phyloP scores from a whole-genome alignment of 208 protist genomes.

The Trichomonas gallinae region DNA sequence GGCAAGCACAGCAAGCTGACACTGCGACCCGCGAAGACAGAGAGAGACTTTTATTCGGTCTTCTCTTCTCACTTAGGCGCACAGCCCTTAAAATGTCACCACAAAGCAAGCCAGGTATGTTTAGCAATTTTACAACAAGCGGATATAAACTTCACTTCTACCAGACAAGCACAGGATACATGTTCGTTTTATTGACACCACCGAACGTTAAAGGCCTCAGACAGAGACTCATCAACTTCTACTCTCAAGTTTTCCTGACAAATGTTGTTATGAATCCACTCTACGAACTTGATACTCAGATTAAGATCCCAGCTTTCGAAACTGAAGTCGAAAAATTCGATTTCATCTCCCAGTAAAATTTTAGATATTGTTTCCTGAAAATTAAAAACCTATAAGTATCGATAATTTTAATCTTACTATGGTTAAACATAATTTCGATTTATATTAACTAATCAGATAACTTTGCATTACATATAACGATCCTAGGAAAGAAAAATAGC shows the following conservation, averaged over 20 bases:
- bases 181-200: neutral
- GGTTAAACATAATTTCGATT: too few species aligned
- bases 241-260: neutral
- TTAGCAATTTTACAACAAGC: neutral
- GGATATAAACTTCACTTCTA: conserved; percentile 14
- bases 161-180: neutral
- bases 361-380: neutral
- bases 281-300: neutral
- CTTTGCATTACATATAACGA: too few species aligned
- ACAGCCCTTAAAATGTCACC: conserved; percentile 9
- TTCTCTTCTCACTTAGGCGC: neutral
- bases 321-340: neutral
- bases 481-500: too few species aligned
- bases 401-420: too few species aligned
- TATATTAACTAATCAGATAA: too few species aligned
- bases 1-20: neutral
- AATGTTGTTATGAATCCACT: conserved; percentile 17
- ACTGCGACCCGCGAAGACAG: neutral
- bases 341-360: neutral
- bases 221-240: neutral
- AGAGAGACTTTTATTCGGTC: conserved; percentile 11
- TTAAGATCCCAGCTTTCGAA: conserved; percentile 7
- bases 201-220: neutral
- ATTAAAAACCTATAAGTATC: neutral
- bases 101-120: neutral